Evolutionary conservation across 192 early-diverging fungal species (phyloP).

Genomic region (Backusella macrospora): DNA sequence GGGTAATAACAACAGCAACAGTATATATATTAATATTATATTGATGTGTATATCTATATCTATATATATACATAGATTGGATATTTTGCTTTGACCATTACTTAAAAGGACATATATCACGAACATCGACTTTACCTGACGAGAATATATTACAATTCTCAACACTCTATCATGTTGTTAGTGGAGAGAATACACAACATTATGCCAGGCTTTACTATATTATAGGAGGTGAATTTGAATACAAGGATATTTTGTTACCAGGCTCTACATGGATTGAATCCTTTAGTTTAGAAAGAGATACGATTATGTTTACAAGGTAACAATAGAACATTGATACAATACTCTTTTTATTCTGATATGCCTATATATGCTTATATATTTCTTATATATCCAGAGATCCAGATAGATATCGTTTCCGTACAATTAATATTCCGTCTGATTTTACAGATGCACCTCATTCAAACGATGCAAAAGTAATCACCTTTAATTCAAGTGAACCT

Average conservation of each 20-base stretch:
- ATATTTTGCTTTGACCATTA: slow-evolving; percentile 23
- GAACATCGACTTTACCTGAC: slow-evolving; percentile 5
- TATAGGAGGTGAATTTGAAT: background rate
- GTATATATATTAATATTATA: background rate
- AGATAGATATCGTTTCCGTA: slow-evolving; percentile 23
- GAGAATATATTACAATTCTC: slow-evolving; percentile 24
- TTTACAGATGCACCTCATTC: slow-evolving; percentile 25
- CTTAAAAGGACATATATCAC: slow-evolving; percentile 32
- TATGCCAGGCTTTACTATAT: slow-evolving; percentile 33
- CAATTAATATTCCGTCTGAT: slow-evolving; percentile 13
- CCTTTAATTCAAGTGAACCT: background rate
- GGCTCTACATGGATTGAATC: slow-evolving; percentile 35
- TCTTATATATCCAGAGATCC: slow-evolving; percentile 26
- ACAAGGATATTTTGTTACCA: slow-evolving; percentile 37
- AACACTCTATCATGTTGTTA: slow-evolving; percentile 31
- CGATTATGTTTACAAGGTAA: slow-evolving; percentile 42
- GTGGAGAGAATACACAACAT: slow-evolving; percentile 31
- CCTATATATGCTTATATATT: background rate
- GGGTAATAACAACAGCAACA: background rate
- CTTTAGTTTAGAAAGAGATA: slow-evolving; percentile 32
- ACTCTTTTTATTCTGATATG: background rate
- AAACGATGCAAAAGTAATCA: background rate
- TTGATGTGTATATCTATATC: background rate
- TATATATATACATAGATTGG: slow-evolving; percentile 21
- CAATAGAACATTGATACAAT: background rate